Percentiles rank a stretch among this genome's conserved stretches.
Evolutionary conservation across 208 protist genomes (phyloP).

Genomic region (Strigomonas culicis): DNA sequence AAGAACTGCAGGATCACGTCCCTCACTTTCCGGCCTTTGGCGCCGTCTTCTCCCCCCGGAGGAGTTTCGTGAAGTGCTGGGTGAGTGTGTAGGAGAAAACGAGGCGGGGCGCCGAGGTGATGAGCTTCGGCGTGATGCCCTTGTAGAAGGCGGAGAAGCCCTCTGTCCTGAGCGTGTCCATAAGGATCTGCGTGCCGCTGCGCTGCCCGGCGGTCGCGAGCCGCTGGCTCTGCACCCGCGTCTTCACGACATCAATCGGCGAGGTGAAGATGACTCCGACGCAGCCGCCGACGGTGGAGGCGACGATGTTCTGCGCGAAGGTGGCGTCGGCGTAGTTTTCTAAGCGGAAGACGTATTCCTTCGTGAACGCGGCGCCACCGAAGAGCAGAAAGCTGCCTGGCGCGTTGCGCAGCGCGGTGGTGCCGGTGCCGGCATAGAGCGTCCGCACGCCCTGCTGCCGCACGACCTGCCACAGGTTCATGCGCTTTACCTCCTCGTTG

Average conservation of each 20-base stretch:
- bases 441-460: constrained; percentile 31
- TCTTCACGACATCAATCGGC: constrained; percentile 85
- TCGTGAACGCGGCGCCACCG: constrained; percentile 63
- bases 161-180: constrained; percentile 41
- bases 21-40: background rate
- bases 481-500: constrained; percentile 30
- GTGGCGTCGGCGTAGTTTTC: constrained; percentile 61
- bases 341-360: constrained; percentile 61
- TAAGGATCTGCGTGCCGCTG: constrained; percentile 51
- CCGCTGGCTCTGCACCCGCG: constrained; percentile 67
- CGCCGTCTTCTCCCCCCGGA: constrained; percentile 21
- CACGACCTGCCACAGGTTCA: constrained; percentile 30
- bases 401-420: constrained; percentile 60
- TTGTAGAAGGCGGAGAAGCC: constrained; percentile 81
- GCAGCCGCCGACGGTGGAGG: constrained; percentile 56
- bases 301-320: constrained; percentile 60
- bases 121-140: constrained; percentile 72
- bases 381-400: constrained; percentile 68
- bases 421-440: constrained; percentile 51
- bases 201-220: constrained; percentile 27
- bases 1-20: no score
- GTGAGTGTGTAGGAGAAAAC: constrained; percentile 88
- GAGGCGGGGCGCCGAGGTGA: constrained; percentile 67
- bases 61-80: constrained; percentile 64
- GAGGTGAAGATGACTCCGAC: constrained; percentile 55